Base-by-base conservation (phyloP, 495 filamentous ascomycete genomes). In the Talaromyces borbonicus region DNA sequence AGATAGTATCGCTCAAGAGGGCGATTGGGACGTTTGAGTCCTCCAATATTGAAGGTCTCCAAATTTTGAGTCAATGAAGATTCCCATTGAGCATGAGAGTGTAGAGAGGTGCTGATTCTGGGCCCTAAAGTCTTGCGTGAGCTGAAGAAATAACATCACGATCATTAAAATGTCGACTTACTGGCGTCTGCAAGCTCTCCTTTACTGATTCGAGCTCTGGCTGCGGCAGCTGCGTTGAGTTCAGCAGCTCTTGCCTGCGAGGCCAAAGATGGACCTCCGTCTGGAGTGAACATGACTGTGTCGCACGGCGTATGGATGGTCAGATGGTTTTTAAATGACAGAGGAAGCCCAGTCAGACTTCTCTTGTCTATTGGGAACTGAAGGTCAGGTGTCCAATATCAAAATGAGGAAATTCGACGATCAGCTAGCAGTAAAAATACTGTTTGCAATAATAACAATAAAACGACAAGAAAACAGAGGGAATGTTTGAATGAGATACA, bases 171-270 rank as follows among this genome's bases (percentile, higher is more conserved):
- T n/a, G n/a, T n/a, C n/a, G n/a, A n/a, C 1, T 54, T 49, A 36
- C 50, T 48, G 23, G 56, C 31, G 22, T 51, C 47, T 39, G 42
- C 33, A 8, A 59, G 38, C 35, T 63, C 60, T 23, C 52, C 36
- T 12, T 30, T 26, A 15, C 16, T 18, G 41, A 31, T 23, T 7
- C 30, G 43, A 11, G 19, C 30, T 16, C 35, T 39, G 9, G 36
- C 22, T 39, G 39, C 46, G 29, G 43, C 14, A 7, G 40, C 47
- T 8, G 47, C 47, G 35, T 49, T 49, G 24, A 49, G 30, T 27
- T 49, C 47, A 24, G 47, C 47, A 19, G 47, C 47, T 19, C 47
- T 40, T 12, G 47, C 47, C 30, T 49, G 47, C 14, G 47, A 49
- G 26, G 47, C 43, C 47, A 49, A n/a, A 19, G 47, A 49, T 23